Evolutionary conservation across 2,329 filamentous ascomycete species (phyloP).

Genomic region (Hymenotorrendiella dingleyae): DNA sequence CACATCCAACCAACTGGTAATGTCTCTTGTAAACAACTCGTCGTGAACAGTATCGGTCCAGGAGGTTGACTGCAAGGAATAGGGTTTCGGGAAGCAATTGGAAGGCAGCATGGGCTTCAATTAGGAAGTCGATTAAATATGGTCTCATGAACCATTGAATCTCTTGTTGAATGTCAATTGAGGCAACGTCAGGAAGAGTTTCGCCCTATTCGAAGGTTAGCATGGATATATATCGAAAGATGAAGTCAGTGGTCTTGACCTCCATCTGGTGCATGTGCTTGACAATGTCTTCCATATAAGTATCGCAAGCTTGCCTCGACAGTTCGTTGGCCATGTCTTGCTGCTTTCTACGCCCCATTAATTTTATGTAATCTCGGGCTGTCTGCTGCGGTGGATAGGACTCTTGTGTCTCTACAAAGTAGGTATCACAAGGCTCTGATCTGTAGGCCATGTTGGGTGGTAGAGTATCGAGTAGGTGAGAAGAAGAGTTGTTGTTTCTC

Average conservation of each 20-base stretch:
- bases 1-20: slow-evolving; percentile 95
- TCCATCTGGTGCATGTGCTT: slow-evolving; percentile 96
- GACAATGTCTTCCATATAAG: slow-evolving; percentile 92
- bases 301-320: slow-evolving; percentile 75
- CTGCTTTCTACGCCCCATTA: slow-evolving; percentile 76
- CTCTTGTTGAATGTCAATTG: slow-evolving; percentile 98
- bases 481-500: slow-evolving; percentile 7
- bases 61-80: slow-evolving; percentile 91
- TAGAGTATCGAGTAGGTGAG: neutral
- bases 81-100: slow-evolving; percentile 89
- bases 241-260: slow-evolving; percentile 34
- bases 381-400: slow-evolving; percentile 23
- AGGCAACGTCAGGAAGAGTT: slow-evolving; percentile 90
- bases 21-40: slow-evolving; percentile 98
- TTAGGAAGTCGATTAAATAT: slow-evolving; percentile 94
- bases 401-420: slow-evolving; percentile 57
- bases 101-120: slow-evolving; percentile 95
- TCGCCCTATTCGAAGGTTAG: slow-evolving; percentile 52
- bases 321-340: slow-evolving; percentile 85
- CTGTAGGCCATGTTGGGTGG: slow-evolving; percentile 28
- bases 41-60: slow-evolving; percentile 96
- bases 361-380: slow-evolving; percentile 68
- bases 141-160: slow-evolving; percentile 99
- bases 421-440: slow-evolving; percentile 58
- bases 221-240: slow-evolving; percentile 8